Percentiles rank a stretch among this genome's conserved stretches.
Evolutionary conservation across 768 basidiomycete species (phyloP).

Genomic region (Tulasnella sp.): DNA sequence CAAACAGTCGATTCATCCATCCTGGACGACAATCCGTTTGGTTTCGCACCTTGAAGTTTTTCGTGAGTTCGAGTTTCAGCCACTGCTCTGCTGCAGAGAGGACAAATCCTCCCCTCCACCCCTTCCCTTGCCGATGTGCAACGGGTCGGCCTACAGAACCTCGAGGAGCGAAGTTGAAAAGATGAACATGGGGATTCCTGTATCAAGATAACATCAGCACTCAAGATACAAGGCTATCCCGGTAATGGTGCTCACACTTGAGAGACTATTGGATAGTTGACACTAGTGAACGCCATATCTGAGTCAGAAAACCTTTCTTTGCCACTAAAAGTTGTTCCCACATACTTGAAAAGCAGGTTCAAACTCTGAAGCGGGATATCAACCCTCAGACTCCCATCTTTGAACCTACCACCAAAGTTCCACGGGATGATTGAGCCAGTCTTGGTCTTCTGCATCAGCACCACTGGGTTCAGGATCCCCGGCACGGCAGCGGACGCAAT

Average conservation of each 20-base stretch:
- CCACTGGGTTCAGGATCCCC: slow-evolving; percentile 58
- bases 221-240: no score
- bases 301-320: neutral
- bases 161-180: slow-evolving; percentile 89
- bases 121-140: slow-evolving; percentile 87
- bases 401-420: slow-evolving; percentile 92
- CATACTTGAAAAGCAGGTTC: slow-evolving; percentile 78
- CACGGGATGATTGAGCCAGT: slow-evolving; percentile 76
- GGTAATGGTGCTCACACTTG: slow-evolving; percentile 60
- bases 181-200: slow-evolving; percentile 63
- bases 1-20: neutral
- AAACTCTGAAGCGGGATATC: slow-evolving; percentile 88
- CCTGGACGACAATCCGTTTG: no score
- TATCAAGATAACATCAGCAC: neutral
- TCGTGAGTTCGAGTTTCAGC: slow-evolving; percentile 89
- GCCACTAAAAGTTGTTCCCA: neutral
- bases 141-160: slow-evolving; percentile 89
- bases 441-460: slow-evolving; percentile 81
- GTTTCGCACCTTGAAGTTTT: slow-evolving; percentile 81
- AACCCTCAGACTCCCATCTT: slow-evolving; percentile 84
- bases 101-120: slow-evolving; percentile 93
- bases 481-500: slow-evolving; percentile 15
- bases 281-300: slow-evolving; percentile 29
- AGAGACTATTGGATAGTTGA: slow-evolving; percentile 86
- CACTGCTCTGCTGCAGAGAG: slow-evolving; percentile 89